Percentiles rank a stretch among this genome's conserved stretches.
Conservation (phyloP, 371 early-diverging fungal species). For the Phascolomyces articulosus region DNA sequence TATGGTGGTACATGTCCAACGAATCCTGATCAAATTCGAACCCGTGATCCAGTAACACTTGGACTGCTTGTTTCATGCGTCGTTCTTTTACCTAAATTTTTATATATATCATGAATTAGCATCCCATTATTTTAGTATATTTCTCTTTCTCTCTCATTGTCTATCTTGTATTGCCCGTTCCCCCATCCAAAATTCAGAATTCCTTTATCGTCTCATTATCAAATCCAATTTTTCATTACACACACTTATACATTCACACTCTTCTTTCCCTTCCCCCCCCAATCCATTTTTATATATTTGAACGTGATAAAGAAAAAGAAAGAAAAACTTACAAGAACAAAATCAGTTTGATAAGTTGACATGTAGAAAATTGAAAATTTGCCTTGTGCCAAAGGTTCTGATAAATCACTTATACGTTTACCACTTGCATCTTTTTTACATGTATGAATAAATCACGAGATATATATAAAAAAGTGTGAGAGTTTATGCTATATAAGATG, state of each 20-base stretch:
- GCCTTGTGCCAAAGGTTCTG: constrained; percentile 67
- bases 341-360: constrained; percentile 78
- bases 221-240: no score
- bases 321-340: constrained; percentile 63
- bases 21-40: constrained; percentile 59
- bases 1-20: constrained; percentile 17
- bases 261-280: no score
- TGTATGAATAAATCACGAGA: not conserved
- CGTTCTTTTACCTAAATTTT: constrained; percentile 62
- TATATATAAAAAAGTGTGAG: not conserved
- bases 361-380: constrained; percentile 73
- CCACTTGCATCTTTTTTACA: constrained; percentile 63
- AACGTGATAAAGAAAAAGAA: not conserved
- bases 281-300: no score
- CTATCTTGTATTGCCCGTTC: no score
- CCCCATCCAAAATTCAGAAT: no score
- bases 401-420: constrained; percentile 72
- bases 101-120: not conserved
- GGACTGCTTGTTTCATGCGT: constrained; percentile 58
- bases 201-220: no score
- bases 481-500: no score
- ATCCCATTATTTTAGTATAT: no score
- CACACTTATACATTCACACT: no score
- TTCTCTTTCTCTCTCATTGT: no score
- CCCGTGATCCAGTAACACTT: constrained; percentile 53